A percentile compares a stretch with the other conserved stretches of the same genome.
Conservation (phyloP, 2,329 filamentous ascomycete species). For the Pestalotiopsis sp. region DNA sequence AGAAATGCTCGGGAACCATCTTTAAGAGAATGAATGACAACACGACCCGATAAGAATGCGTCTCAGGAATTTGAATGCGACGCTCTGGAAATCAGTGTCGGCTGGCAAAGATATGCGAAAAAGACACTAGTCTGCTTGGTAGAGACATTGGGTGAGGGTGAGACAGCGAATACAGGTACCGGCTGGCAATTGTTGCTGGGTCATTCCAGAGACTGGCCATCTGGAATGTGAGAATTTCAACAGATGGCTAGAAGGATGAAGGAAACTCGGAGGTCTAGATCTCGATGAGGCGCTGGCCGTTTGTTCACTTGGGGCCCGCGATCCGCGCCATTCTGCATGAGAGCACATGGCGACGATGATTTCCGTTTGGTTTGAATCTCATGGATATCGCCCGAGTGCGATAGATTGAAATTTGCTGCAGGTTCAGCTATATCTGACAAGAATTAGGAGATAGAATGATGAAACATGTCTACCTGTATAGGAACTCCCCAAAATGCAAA, state of each 20-base stretch:
- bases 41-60: neutral
- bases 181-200: neutral
- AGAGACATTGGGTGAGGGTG: constrained; percentile 11
- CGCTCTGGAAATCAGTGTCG: constrained; percentile 16
- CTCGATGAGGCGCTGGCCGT: neutral
- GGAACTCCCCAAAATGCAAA: neutral
- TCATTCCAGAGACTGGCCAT: neutral
- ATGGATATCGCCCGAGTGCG: neutral
- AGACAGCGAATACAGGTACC: constrained; percentile 14
- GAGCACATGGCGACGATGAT: neutral
- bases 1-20: neutral
- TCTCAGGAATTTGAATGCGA: constrained; percentile 21
- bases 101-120: constrained; percentile 7
- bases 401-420: constrained; percentile 1
- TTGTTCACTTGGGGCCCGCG: neutral
- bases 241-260: neutral
- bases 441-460: neutral
- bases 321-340: neutral
- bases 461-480: constrained; percentile 24
- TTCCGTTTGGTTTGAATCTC: neutral
- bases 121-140: constrained; percentile 8
- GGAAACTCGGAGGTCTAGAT: neutral
- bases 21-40: neutral
- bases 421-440: neutral
- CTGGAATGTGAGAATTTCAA: neutral